Conservation (phyloP, 148 eudicot species). For the Rhododendron kiyosumense region DNA sequence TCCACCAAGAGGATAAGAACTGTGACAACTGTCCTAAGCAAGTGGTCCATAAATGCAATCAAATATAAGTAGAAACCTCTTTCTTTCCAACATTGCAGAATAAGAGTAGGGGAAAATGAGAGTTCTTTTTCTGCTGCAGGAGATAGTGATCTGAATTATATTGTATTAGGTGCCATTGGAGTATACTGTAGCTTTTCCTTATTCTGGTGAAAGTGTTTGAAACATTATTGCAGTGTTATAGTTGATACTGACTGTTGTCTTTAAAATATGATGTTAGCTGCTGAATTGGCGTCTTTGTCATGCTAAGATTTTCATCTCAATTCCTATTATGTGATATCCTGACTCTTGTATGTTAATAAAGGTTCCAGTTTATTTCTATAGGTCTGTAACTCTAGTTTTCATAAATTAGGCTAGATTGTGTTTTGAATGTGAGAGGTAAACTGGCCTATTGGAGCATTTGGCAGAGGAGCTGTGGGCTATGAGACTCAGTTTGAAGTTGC, state of each 20-base stretch:
- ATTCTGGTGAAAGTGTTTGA: neutral
- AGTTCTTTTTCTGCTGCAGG: neutral
- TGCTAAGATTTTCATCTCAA: neutral
- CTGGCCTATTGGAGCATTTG: conserved; percentile 76
- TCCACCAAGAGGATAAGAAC: neutral
- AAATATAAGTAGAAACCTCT: neutral
- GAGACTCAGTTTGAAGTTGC: conserved; percentile 82
- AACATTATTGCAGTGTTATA: neutral
- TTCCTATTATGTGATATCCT: neutral
- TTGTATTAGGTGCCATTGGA: neutral
- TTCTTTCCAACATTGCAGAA: neutral
- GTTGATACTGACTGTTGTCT: neutral
- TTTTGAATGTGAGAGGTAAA: conserved; percentile 64
- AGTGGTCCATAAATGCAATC: neutral
- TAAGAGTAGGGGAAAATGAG: neutral
- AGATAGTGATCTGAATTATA: neutral
- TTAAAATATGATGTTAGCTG: neutral
- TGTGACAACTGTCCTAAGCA: neutral
- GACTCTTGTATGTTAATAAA: conserved; percentile 17
- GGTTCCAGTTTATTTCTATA: conserved; percentile 18
- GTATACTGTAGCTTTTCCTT: neutral
- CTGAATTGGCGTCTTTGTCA: neutral
- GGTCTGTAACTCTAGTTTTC: conserved; percentile 25
- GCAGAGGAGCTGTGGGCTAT: conserved; percentile 98
- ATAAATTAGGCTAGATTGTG: conserved; percentile 48